These are phyloP conservation scores for Carex pumila DNA, from an alignment of 176 grass and related monocot genomes.

Conservation along the genomic window DNA sequence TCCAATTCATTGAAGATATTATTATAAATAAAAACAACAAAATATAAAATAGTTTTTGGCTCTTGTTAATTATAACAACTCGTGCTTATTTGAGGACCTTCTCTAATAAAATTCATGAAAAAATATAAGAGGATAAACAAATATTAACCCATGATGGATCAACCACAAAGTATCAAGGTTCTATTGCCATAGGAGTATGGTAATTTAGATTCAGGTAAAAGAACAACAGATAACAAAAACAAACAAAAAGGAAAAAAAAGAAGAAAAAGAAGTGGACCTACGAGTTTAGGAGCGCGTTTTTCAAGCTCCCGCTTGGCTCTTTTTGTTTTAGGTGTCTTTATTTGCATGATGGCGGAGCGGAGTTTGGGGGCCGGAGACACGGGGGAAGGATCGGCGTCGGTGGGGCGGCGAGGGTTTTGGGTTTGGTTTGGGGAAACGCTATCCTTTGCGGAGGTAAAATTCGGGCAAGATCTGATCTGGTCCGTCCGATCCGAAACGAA, in stretches of 20 bases:
- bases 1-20: neutral
- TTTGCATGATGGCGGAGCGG: slow-evolving; percentile 28
- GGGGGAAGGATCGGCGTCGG: too few relatives aligned
- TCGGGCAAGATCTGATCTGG: too few relatives aligned
- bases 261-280: slow-evolving; percentile 16
- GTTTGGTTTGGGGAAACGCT: too few relatives aligned
- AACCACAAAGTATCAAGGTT: neutral
- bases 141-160: neutral
- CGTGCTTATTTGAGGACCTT: neutral
- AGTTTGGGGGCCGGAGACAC: too few relatives aligned
- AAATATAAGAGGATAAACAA: neutral
- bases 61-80: neutral
- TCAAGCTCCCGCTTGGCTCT: slow-evolving; percentile 61
- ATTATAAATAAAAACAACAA: neutral
- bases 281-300: slow-evolving; percentile 73
- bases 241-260: neutral
- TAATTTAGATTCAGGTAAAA: neutral
- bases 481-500: too few relatives aligned
- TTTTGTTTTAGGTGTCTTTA: slow-evolving; percentile 53
- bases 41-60: neutral
- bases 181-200: neutral
- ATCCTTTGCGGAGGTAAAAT: too few relatives aligned
- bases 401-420: too few relatives aligned
- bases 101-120: neutral
- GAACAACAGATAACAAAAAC: neutral